Conservation (phyloP, 176 grass and related monocot species). For the Metroxylon sagu region DNA sequence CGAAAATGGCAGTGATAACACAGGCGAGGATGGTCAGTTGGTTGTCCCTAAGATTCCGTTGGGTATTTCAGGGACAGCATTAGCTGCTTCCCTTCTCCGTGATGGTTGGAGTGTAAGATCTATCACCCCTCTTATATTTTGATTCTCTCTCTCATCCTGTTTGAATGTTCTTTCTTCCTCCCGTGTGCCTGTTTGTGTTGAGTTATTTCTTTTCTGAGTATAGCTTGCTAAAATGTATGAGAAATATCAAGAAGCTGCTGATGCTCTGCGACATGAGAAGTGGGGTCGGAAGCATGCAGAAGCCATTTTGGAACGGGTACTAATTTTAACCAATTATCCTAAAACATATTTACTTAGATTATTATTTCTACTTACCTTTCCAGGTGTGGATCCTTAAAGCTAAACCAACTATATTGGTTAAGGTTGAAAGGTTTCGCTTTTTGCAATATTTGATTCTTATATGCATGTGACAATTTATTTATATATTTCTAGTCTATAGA, state of each 20-base stretch:
- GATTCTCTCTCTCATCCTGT: not conserved
- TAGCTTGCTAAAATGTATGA: constrained; percentile 99
- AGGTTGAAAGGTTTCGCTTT: no score
- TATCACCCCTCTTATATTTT: not conserved
- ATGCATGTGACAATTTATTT: no score
- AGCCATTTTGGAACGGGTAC: constrained; percentile 85
- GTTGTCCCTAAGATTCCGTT: constrained; percentile 64
- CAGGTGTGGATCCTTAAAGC: no score
- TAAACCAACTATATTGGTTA: no score
- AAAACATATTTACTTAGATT: not conserved
- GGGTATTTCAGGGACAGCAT: constrained; percentile 90
- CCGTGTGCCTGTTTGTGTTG: constrained; percentile 10
- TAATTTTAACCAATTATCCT: not conserved
- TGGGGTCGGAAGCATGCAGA: constrained; percentile 83
- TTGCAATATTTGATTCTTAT: no score
- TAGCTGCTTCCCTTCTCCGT: constrained; percentile 89
- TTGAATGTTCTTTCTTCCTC: constrained; percentile 10
- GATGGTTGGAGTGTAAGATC: constrained; percentile 96
- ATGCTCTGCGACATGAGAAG: constrained; percentile 85
- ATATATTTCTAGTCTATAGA: no score
- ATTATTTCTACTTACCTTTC: not conserved
- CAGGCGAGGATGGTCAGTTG: constrained; percentile 44
- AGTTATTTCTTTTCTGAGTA: not conserved
- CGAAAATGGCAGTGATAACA: constrained; percentile 18
- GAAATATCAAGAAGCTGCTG: constrained; percentile 95